These are phyloP conservation scores for Acidiella bohemica DNA, from an alignment of 495 filamentous ascomycete species.

Conservation along the genomic window DNA sequence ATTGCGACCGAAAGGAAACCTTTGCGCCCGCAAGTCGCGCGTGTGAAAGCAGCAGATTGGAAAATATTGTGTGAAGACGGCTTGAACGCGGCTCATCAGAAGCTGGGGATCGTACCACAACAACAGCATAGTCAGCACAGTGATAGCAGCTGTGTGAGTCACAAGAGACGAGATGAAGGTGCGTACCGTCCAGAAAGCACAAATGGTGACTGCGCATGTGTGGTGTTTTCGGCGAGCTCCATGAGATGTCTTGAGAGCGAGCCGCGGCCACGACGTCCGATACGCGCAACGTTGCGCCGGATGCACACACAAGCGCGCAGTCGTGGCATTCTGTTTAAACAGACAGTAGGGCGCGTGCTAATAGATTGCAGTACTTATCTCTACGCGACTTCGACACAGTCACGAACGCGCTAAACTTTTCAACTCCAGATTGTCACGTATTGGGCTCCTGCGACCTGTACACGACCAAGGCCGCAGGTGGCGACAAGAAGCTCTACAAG, in stretches of 20 bases:
- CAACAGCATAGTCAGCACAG: background rate
- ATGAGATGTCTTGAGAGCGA: slow-evolving; percentile 9
- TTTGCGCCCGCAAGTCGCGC: no score
- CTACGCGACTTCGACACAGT: slow-evolving; percentile 77
- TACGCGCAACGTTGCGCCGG: background rate
- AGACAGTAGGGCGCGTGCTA: background rate
- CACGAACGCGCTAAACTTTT: slow-evolving; percentile 81
- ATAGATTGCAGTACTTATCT: slow-evolving; percentile 54
- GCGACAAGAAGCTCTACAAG: slow-evolving; percentile 94
- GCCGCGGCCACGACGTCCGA: background rate
- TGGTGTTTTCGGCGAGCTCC: background rate
- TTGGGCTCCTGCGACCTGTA: slow-evolving; percentile 89
- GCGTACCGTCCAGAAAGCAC: background rate
- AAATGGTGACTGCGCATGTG: background rate
- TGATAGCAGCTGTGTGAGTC: background rate
- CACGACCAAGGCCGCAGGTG: slow-evolving; percentile 86
- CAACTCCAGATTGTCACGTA: slow-evolving; percentile 79
- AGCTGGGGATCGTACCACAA: no score
- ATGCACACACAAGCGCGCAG: background rate
- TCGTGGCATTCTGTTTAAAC: background rate
- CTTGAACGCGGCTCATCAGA: no score
- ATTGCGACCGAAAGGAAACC: background rate
- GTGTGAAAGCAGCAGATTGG: no score
- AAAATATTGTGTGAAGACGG: no score
- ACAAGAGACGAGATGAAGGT: slow-evolving; percentile 23